Conservation (phyloP, 768 basidiomycete genomes). For the Multifurca ochricompacta region DNA sequence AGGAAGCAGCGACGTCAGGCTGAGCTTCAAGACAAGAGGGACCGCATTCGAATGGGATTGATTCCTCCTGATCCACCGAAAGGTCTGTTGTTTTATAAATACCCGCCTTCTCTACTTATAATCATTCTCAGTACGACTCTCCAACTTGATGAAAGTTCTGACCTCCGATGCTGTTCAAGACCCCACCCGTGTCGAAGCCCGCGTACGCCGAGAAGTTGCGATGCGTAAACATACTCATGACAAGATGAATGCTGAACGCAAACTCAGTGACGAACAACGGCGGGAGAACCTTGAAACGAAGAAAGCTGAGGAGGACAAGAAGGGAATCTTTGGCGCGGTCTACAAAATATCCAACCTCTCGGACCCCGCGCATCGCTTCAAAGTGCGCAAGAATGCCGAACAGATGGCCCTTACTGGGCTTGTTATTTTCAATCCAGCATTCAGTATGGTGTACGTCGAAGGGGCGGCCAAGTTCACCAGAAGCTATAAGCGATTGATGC, state of each 20-base stretch:
- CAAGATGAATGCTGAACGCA: constrained; percentile 88
- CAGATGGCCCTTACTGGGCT: constrained; percentile 82
- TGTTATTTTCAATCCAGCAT: constrained; percentile 84
- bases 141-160: constrained; percentile 96
- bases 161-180: constrained; percentile 96
- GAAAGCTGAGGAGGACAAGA: constrained; percentile 83
- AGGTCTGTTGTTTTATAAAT: constrained; percentile 39
- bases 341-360: constrained; percentile 87
- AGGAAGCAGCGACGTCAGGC: constrained; percentile 80
- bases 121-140: constrained; percentile 62
- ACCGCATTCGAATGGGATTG: constrained; percentile 92
- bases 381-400: constrained; percentile 94
- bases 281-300: constrained; percentile 82
- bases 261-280: constrained; percentile 85
- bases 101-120: constrained; percentile 4
- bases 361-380: constrained; percentile 93
- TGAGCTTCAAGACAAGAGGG: constrained; percentile 89
- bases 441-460: constrained; percentile 90
- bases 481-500: constrained; percentile 82
- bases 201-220: constrained; percentile 88
- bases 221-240: constrained; percentile 85
- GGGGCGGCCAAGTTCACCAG: constrained; percentile 81
- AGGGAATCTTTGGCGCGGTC: constrained; percentile 71
- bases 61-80: constrained; percentile 93
- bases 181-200: constrained; percentile 94